These are phyloP conservation scores for Alternaria gansuensis DNA, from an alignment of 2,329 filamentous ascomycete genomes.

Conservation along the genomic window DNA sequence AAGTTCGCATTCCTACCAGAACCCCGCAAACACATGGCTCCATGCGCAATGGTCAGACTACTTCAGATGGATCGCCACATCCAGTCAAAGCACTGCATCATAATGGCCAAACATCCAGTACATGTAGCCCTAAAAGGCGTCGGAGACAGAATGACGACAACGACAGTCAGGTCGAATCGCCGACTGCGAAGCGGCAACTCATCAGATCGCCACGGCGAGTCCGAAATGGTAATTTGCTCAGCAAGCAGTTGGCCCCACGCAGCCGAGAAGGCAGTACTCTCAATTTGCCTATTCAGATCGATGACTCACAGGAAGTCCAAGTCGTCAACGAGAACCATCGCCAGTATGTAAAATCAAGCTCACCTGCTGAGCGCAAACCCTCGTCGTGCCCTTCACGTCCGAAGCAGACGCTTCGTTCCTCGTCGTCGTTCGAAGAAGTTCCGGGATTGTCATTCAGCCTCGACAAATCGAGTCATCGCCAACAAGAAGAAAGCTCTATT, in stretches of 20 bases:
- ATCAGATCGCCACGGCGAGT: background rate
- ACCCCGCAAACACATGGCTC: constrained; percentile 4
- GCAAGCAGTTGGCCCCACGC: background rate
- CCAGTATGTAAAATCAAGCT: background rate
- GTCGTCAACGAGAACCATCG: background rate
- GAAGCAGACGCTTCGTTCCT: background rate
- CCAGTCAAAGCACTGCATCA: constrained; percentile 1
- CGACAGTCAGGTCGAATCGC: background rate
- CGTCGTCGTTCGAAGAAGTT: constrained; percentile 20
- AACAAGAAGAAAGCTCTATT: background rate
- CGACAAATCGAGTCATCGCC: background rate
- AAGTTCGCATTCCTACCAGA: constrained; percentile 20
- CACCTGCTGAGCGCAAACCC: background rate
- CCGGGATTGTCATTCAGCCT: background rate
- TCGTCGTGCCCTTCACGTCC: background rate
- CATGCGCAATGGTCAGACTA: background rate
- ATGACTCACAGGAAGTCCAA: constrained; percentile 39
- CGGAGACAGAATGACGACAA: constrained; percentile 8
- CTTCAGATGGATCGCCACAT: background rate
- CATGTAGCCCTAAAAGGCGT: constrained; percentile 18
- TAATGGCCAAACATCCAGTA: background rate
- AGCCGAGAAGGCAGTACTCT: constrained; percentile 26
- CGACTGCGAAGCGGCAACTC: constrained; percentile 9
- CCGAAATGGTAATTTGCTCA: background rate
- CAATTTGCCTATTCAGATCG: constrained; percentile 36